Percentiles rank a stretch among this genome's conserved stretches.
These are phyloP conservation scores for Cryptosporidium baileyi DNA, from an alignment of 169 alveolate genomes.

Conservation along the genomic window DNA sequence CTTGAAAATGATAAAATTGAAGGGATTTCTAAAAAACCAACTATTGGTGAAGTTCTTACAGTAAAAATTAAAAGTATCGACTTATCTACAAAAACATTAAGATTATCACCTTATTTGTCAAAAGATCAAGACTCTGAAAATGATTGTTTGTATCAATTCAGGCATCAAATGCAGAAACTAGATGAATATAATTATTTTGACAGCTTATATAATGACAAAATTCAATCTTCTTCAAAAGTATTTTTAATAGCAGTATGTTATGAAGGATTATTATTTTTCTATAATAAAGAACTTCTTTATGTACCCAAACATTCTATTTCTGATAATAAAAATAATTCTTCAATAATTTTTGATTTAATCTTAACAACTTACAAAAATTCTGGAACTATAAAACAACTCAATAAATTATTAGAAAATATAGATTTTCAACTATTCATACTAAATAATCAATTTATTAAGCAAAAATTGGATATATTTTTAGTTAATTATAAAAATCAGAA, in stretches of 20 bases:
- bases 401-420: not conserved
- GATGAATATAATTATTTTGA: not conserved
- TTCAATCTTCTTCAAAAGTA: not conserved
- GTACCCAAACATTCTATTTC: slow-evolving; percentile 19
- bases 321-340: slow-evolving; percentile 11
- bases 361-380: not conserved
- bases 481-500: not conserved
- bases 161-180: not conserved
- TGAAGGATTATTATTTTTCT: not conserved
- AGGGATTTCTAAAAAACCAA: not conserved
- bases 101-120: not conserved
- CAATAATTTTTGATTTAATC: not conserved
- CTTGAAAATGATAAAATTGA: not conserved
- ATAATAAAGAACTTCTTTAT: not conserved
- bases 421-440: not conserved
- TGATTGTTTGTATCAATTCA: not conserved
- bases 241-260: not conserved
- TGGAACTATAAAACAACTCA: not conserved
- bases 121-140: not conserved
- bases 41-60: slow-evolving; percentile 37
- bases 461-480: not conserved
- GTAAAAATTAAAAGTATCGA: slow-evolving; percentile 33
- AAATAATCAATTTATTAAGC: not conserved
- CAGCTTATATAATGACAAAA: not conserved
- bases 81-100: not conserved